Evolutionary conservation across 2,329 filamentous ascomycete species (phyloP), one percentile per base, ranked within the genome.

Genomic region (Fusarium protoensiforme): DNA sequence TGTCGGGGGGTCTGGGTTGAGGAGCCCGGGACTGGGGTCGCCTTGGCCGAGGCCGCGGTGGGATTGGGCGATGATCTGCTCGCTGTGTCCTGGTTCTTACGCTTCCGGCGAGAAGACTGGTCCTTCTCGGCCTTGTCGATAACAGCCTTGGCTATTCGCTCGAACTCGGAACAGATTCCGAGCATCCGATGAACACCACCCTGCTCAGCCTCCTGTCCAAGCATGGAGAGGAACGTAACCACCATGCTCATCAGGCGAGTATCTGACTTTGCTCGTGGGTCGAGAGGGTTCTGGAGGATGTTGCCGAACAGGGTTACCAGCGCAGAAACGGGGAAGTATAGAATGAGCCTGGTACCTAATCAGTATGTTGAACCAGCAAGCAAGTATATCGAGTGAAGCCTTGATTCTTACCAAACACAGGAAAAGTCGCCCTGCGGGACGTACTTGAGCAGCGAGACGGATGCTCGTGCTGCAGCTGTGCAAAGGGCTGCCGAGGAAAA

Each of bases 261-360:
- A 80, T 99, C 96, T 1, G 95, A 95, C 63, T 94, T 92, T 46
- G 96, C 96, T 53, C 95, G 90, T 2, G 93, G 91, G 79, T 99
- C 96, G 67, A 96, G 90, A 0, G 96, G 96, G 76, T 98, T 98
- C 80, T 99, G 96, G 1, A 99, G 84, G 54, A 98, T 97, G 78
- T 98, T 98, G 67, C 96, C 95, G 78, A 99, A 99, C 2, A 99
- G 85, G 0, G 96, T 98, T 51, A 99, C 95, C 6, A 98, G 89
- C 1, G 96, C 94, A 1, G 96, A 97, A 10, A 99, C 95, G 0
- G 96, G 96, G 83, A 98, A 99, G 83, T 99, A 99, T 13, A 98
- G 86, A 74, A 98, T 94, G 79, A 99, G 89, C 94, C 90, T 92
- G 68, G 11, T 46, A 64, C 14, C 22, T 14, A 69, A 68, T 84